Conservation (phyloP, 2,329 filamentous ascomycete species). For the Kalmusia sp. region DNA sequence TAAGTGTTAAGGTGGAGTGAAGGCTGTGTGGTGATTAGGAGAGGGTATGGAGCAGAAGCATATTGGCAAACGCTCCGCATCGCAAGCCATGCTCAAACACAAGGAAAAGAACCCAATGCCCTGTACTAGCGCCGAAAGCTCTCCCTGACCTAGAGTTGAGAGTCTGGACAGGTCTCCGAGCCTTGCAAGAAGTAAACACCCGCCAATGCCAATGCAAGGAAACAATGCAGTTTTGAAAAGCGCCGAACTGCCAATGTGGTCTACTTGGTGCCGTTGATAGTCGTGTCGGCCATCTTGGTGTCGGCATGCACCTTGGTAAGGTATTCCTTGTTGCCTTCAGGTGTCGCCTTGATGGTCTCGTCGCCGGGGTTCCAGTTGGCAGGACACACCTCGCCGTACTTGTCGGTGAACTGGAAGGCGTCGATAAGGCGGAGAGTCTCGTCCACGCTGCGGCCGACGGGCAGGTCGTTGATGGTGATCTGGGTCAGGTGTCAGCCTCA, state of each 20-base stretch:
- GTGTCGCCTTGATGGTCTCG: slow-evolving; percentile 50
- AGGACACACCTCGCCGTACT: slow-evolving; percentile 53
- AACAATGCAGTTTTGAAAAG: background rate
- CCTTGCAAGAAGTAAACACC: background rate
- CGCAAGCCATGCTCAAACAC: slow-evolving; percentile 9
- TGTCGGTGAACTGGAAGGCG: slow-evolving; percentile 56
- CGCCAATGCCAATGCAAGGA: background rate
- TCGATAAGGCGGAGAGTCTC: slow-evolving; percentile 66
- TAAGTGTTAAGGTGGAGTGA: background rate
- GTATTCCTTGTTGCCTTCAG: slow-evolving; percentile 49
- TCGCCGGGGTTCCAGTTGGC: slow-evolving; percentile 51
- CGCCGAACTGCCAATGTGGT: background rate
- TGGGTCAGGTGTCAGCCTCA: slow-evolving; percentile 34
- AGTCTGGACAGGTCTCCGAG: background rate
- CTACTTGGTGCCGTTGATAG: slow-evolving; percentile 37
- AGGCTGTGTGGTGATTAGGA: background rate
- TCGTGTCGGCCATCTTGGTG: slow-evolving; percentile 41
- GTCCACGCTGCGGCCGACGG: slow-evolving; percentile 69
- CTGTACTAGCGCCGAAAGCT: slow-evolving; percentile 4
- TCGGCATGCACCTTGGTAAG: slow-evolving; percentile 44
- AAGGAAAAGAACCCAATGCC: background rate
- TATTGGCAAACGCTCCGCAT: background rate
- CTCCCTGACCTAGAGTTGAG: background rate
- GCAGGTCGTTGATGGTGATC: slow-evolving; percentile 71
- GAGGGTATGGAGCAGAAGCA: slow-evolving; percentile 8